A percentile compares a stretch with the other conserved stretches of the same genome.
These are phyloP conservation scores for Xanthoparmelia taractica DNA, from an alignment of 495 filamentous ascomycete species.

Conservation along the genomic window DNA sequence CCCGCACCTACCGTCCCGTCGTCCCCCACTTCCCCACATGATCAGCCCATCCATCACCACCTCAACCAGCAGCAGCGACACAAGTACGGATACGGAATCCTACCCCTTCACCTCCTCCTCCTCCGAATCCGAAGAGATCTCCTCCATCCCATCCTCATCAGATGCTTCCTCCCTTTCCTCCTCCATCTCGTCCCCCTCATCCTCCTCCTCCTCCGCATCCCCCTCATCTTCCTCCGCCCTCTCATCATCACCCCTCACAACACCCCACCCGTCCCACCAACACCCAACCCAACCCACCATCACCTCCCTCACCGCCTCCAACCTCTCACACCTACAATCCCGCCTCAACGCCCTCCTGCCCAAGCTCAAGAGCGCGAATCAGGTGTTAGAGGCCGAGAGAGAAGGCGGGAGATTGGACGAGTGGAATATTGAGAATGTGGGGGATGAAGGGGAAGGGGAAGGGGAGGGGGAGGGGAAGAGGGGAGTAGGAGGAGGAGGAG, in stretches of 20 bases:
- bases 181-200: conserved; percentile 20
- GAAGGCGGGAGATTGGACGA: conserved; percentile 34
- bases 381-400: conserved; percentile 38
- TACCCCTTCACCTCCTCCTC: conserved; percentile 15
- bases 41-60: not conserved
- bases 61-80: not conserved
- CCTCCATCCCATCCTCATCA: conserved; percentile 29
- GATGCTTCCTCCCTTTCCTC: conserved; percentile 20
- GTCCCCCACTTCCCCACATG: not conserved
- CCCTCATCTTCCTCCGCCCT: not conserved
- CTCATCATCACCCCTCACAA: conserved; percentile 1
- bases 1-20: not conserved
- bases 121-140: conserved; percentile 37
- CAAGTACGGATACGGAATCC: not conserved
- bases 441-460: conserved; percentile 23
- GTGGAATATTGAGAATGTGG: conserved; percentile 34
- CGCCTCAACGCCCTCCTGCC: conserved; percentile 42
- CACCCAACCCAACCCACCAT: conserved; percentile 22
- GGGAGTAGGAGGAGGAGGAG: not conserved
- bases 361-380: conserved; percentile 43
- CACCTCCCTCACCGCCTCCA: conserved; percentile 25
- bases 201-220: conserved; percentile 3
- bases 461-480: conserved; percentile 35
- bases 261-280: conserved; percentile 7
- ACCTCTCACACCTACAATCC: conserved; percentile 26